Conservation (phyloP, 2,329 filamentous ascomycete genomes). For the Curvularia lunata region DNA sequence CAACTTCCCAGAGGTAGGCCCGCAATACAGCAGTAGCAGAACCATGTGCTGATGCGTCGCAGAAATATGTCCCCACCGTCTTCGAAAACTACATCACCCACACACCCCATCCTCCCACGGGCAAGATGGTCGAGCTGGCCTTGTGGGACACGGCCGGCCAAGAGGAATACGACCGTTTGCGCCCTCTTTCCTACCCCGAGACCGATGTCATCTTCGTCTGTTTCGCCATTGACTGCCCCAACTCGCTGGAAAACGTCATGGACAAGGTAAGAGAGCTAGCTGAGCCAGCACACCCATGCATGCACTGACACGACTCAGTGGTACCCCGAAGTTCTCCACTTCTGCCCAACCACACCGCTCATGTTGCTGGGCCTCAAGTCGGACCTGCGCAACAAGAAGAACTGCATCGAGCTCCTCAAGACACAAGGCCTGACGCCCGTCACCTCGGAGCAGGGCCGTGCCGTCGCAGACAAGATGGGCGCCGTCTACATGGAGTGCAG, state of each 20-base stretch:
- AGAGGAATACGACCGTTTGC: conserved; percentile 96
- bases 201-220: conserved; percentile 98
- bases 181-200: conserved; percentile 95
- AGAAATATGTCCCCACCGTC: conserved; percentile 99
- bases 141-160: conserved; percentile 99
- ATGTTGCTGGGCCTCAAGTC: conserved; percentile 97
- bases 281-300: conserved; percentile 1
- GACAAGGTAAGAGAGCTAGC: conserved; percentile 77
- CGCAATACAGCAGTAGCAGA: background rate
- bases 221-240: conserved; percentile 98
- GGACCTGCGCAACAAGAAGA: conserved; percentile 91
- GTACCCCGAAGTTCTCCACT: conserved; percentile 99
- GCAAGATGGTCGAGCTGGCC: conserved; percentile 94
- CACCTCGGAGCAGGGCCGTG: conserved; percentile 84
- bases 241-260: conserved; percentile 96
- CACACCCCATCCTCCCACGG: conserved; percentile 82
- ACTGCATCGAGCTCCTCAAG: conserved; percentile 98
- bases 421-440: conserved; percentile 96
- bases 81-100: conserved; percentile 99
- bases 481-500: conserved; percentile 98
- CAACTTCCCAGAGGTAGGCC: conserved; percentile 91
- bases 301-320: conserved; percentile 67
- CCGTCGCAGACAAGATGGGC: conserved; percentile 90
- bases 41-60: conserved; percentile 19
- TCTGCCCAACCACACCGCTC: conserved; percentile 95